Base-by-base conservation (phyloP, 148 eudicot genomes). In the Rhododendron ferrugineum region DNA sequence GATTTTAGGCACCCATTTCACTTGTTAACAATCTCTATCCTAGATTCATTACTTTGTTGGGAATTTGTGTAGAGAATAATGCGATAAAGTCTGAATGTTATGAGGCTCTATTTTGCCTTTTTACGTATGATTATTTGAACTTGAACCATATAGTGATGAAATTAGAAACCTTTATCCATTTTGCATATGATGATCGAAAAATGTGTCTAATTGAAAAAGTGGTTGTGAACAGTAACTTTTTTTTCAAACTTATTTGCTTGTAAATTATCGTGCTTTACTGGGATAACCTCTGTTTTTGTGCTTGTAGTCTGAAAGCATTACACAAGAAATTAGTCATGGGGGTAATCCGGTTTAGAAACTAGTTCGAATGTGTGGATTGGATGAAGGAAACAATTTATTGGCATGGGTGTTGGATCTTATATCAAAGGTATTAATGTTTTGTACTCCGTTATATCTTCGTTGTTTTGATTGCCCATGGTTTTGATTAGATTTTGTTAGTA, bases 361-460 rank as follows among this genome's bases (percentile, higher is more conserved):
- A 82, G 95, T 97, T 76, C 92, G 87, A 77, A 89, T 91, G 84
- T 93, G 96, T 82, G 91, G 93, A 86, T 89, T 90, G 84, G 92
- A 91, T 70, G 91, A 89, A 60, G 90, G 91, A 81, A 89, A 89
- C 68, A 89, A 86, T 87, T 93, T 94, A 90, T 91, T 91, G 78
- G 93, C 92, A 15, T 87, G 94, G 86, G 91, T 97, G 81, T 91
- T 98, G 84, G 99, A 97, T 92, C 93, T 97, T 82, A 87, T 97
- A 81, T 95, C 99, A 2, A 91, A 90, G 98, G 99, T 97, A 88
- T 85, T 40, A 36, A 22, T 84, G 36, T 79, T 88, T 80, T 42
- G 40, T 74, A 30, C 30, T 9, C 80, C 52, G 11, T 72, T 3
- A 26, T 34, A 74, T 78, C 32, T 82, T 73, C 40, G 47, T 74